phyloP scores from a whole-genome alignment of 352 stramenopile genomes.

The Phytopythium helicoides region DNA sequence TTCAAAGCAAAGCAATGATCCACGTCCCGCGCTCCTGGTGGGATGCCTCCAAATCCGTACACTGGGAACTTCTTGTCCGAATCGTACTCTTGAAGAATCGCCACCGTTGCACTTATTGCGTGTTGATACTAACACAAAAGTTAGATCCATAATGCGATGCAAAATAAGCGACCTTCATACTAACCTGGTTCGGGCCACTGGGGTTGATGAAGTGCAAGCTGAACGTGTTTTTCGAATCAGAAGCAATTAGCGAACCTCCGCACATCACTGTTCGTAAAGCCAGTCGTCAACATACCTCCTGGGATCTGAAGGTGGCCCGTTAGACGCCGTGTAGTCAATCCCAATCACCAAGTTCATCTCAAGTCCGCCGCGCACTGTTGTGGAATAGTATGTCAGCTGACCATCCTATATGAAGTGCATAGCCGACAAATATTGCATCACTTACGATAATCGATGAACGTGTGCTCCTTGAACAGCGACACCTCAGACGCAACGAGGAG shows the following conservation, averaged over 20 bases:
- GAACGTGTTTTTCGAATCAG: background rate
- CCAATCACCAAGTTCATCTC: slow-evolving; percentile 85
- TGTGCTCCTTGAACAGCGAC: slow-evolving; percentile 42
- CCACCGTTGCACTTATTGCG: slow-evolving; percentile 55
- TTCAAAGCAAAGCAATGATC: slow-evolving; percentile 92
- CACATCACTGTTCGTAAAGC: too few relatives aligned
- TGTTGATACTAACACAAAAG: slow-evolving; percentile 80
- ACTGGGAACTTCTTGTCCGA: slow-evolving; percentile 71
- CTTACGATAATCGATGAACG: slow-evolving; percentile 63
- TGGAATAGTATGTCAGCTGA: too few relatives aligned
- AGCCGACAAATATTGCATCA: too few relatives aligned
- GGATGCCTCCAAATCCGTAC: slow-evolving; percentile 82
- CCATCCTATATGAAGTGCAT: slow-evolving; percentile 6
- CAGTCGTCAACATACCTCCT: slow-evolving; percentile 37
- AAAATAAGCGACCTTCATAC: background rate
- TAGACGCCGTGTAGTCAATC: slow-evolving; percentile 79
- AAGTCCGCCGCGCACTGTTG: slow-evolving; percentile 71
- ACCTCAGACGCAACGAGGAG: slow-evolving; percentile 37
- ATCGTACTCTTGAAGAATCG: slow-evolving; percentile 72
- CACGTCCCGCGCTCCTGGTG: slow-evolving; percentile 56
- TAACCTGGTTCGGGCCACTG: slow-evolving; percentile 53
- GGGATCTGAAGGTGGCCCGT: slow-evolving; percentile 44
- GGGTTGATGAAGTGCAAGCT: slow-evolving; percentile 73
- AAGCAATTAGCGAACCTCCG: too few relatives aligned
- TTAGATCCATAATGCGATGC: too few relatives aligned